phyloP scores from a whole-genome alignment of 164 flowering plant species.

The Pachysandra terminalis region DNA sequence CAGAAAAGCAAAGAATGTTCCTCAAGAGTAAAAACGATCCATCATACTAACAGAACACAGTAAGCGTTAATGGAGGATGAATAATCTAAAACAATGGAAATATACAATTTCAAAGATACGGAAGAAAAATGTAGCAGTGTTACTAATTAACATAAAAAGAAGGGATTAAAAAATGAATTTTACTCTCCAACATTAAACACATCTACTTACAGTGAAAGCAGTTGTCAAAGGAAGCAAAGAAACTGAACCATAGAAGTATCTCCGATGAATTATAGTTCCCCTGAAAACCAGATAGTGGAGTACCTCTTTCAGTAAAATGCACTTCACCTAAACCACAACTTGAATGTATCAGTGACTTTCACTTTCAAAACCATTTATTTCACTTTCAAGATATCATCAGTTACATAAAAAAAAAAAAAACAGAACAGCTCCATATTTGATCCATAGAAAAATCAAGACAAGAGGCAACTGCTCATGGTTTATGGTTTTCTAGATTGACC shows the following conservation, averaged over 20 bases:
- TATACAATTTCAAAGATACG: background rate
- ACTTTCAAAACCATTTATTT: conserved; percentile 9
- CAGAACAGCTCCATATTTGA: background rate
- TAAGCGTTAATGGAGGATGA: background rate
- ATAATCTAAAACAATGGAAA: background rate
- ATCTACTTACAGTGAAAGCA: conserved; percentile 55
- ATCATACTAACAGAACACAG: background rate
- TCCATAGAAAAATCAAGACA: background rate
- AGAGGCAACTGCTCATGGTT: background rate
- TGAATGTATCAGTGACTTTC: conserved; percentile 7
- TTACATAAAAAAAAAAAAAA: background rate
- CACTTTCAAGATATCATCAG: conserved; percentile 5
- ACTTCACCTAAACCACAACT: conserved; percentile 9
- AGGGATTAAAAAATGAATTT: background rate
- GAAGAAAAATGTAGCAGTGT: background rate
- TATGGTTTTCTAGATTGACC: background rate
- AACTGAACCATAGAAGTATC: conserved; percentile 76
- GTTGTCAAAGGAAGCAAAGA: conserved; percentile 80
- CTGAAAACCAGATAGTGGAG: conserved; percentile 38
- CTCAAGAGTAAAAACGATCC: background rate
- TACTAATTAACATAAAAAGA: too few species aligned
- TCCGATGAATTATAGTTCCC: conserved; percentile 75
- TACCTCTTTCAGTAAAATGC: conserved; percentile 14
- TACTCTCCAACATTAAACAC: background rate
- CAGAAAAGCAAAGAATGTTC: background rate